Evolutionary conservation across 768 basidiomycete genomes (phyloP).

Genomic region (Trametes gibbosa): DNA sequence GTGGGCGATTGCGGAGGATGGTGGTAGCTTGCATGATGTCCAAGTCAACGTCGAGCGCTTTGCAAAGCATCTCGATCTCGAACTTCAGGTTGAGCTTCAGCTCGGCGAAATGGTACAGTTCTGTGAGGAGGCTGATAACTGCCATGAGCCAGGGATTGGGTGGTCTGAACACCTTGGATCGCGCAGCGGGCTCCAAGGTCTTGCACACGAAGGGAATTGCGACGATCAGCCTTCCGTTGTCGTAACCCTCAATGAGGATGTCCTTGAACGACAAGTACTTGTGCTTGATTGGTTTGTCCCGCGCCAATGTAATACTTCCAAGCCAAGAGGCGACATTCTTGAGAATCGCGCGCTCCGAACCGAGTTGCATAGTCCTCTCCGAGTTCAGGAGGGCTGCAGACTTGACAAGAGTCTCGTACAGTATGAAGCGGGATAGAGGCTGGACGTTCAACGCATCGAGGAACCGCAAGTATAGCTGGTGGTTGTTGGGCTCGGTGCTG

Average conservation of each 20-base stretch:
- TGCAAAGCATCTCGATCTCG: conserved; percentile 97
- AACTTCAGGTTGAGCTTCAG: conserved; percentile 96
- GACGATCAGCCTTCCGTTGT: conserved; percentile 84
- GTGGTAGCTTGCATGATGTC: conserved; percentile 81
- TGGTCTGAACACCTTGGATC: conserved; percentile 89
- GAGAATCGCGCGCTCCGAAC: conserved; percentile 78
- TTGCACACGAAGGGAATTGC: conserved; percentile 99
- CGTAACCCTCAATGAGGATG: conserved; percentile 93
- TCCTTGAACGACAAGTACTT: conserved; percentile 97
- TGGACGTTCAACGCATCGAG: conserved; percentile 78
- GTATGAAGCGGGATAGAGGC: conserved; percentile 65
- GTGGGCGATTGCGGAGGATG: conserved; percentile 74
- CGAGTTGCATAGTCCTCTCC: conserved; percentile 83
- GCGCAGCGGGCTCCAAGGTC: conserved; percentile 84
- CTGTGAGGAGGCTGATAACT: conserved; percentile 84
- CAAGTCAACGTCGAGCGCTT: conserved; percentile 83
- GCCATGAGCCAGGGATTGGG: conserved; percentile 99
- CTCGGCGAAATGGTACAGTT: conserved; percentile 97
- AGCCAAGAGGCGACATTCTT: conserved; percentile 97
- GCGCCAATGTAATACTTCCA: conserved; percentile 88
- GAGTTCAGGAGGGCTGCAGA: conserved; percentile 85
- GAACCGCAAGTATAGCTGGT: conserved; percentile 91
- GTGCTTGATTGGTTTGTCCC: conserved; percentile 89
- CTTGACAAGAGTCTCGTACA: conserved; percentile 94
- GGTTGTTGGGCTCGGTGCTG: conserved; percentile 96